Conservation (phyloP, 129 eudicot genomes). For the Arctium minus region DNA sequence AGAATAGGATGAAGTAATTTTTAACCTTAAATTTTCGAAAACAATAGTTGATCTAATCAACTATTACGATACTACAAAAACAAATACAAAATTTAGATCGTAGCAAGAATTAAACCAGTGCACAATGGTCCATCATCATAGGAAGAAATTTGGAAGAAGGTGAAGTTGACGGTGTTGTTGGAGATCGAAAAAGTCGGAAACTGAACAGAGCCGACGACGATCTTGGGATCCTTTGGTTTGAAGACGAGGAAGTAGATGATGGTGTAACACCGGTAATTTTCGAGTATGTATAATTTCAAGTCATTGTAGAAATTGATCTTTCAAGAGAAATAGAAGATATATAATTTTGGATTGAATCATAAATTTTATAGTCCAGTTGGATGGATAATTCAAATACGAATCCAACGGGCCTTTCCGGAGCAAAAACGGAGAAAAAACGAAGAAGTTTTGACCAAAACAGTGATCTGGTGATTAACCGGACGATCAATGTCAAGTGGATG, state of each 20-base stretch:
- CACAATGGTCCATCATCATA: background rate
- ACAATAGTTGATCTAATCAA: background rate
- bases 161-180: constrained; percentile 81
- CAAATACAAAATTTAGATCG: background rate
- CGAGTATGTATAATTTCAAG: too few species aligned
- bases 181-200: constrained; percentile 74
- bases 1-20: background rate
- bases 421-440: too few species aligned
- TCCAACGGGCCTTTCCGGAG: too few species aligned
- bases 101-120: background rate
- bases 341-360: too few species aligned
- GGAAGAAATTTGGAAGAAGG: constrained; percentile 54
- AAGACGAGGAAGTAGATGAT: constrained; percentile 67
- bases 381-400: too few species aligned
- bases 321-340: too few species aligned
- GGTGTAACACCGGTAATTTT: background rate
- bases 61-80: background rate
- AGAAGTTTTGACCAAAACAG: too few species aligned
- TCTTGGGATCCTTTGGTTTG: constrained; percentile 69
- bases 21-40: background rate
- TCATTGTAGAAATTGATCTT: too few species aligned
- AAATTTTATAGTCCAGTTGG: too few species aligned
- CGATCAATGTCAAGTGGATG: too few species aligned
- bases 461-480: too few species aligned
- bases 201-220: constrained; percentile 73